These are phyloP conservation scores for Trichoderma orchidacearum DNA, from an alignment of 495 filamentous ascomycete species.

Conservation along the genomic window DNA sequence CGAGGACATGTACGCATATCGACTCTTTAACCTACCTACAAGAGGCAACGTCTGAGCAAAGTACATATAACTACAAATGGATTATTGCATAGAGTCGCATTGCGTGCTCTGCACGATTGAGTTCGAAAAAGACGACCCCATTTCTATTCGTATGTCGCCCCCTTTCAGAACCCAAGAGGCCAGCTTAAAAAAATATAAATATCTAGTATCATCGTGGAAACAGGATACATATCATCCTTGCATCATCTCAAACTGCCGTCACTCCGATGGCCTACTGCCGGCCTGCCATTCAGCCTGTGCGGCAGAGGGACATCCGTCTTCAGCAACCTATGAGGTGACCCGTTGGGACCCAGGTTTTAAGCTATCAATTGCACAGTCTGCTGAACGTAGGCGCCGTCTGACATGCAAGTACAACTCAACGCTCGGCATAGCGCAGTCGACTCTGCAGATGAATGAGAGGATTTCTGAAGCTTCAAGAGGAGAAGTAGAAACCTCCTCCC, in stretches of 20 bases:
- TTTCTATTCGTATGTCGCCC: background rate
- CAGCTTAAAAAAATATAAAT: background rate
- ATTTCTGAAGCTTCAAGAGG: background rate
- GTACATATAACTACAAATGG: background rate
- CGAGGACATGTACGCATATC: no score
- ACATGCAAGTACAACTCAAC: background rate
- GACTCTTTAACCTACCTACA: no score
- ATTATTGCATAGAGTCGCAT: background rate
- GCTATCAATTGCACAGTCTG: background rate
- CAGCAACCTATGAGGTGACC: background rate
- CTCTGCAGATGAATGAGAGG: background rate
- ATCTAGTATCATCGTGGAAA: background rate
- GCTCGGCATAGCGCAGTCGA: background rate
- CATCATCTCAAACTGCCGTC: background rate
- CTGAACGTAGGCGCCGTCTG: background rate
- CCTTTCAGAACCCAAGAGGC: background rate
- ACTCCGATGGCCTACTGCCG: background rate
- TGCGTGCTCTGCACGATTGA: background rate
- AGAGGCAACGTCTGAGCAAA: background rate
- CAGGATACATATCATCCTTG: background rate
- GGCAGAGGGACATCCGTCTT: background rate
- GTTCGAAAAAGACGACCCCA: background rate
- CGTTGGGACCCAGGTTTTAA: background rate
- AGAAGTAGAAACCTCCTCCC: background rate
- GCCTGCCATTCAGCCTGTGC: background rate